Evolutionary conservation across 768 basidiomycete species (phyloP), one percentile per base, ranked within the genome.

Genomic region (Chalciporus chontae): DNA sequence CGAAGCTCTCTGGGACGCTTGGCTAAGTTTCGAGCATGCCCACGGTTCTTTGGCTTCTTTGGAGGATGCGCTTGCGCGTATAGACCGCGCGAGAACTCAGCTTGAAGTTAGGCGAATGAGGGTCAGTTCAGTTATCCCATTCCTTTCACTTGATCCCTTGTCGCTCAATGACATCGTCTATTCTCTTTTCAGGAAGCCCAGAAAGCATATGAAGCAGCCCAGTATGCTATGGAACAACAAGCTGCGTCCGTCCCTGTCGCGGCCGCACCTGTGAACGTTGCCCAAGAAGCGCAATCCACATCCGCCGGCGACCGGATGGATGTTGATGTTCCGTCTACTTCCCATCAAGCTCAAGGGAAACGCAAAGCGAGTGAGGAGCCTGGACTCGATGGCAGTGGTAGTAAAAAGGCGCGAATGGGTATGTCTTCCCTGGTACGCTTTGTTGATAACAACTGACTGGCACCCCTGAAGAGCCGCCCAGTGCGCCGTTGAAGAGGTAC

Each of bases 1-100:
- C 0, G 95, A 99, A 67, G 87, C 85, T 9, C 72, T 98, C 8
- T 95, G 90, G 84, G 90, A 94, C 48, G 85, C 89, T 1, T 95
- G 91, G 89, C 61, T 85, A 15, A 70, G 77, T n/a, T 96, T 97
- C 59, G 95, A 97, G 64, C 81, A 90, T 55, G 70, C 87, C 4
- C 77, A 93, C 59, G 95, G 95, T 0, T 77, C 80, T 19, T 73
- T 90, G 13, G 73, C 78, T 24, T 80, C 83, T 32, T 72, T 90
- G 24, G 82, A 90, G 34, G 69, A 71, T 9, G 80, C 80, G 37
- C 63, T 86, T 40, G 79, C 80, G 47, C 81, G 81, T 52, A 72
- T 90, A 18, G 80, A 87, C 54, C 80, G 79, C 54, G 83, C 85
- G 15, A 79, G 78, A 52, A 71, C 70, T 41, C 79, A 84, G 43